phyloP scores from a whole-genome alignment of 2,329 filamentous ascomycete species.

The Stachybotrys chlorohalonatus region DNA sequence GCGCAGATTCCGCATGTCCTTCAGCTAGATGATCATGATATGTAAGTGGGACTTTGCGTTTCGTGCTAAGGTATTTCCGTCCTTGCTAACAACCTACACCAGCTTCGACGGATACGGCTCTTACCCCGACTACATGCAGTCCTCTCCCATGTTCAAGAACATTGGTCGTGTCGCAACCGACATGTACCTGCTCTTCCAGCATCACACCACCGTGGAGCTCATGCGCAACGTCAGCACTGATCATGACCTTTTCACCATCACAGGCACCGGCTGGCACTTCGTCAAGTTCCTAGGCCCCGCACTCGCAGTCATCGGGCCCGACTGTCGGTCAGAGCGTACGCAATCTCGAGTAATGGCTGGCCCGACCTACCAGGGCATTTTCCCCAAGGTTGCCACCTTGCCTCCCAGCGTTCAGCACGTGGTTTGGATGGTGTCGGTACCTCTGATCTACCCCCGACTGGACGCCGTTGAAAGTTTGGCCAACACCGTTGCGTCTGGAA shows the following conservation, averaged over 20 bases:
- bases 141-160: slow-evolving; percentile 95
- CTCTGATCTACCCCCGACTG: slow-evolving; percentile 80
- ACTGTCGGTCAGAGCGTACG: slow-evolving; percentile 86
- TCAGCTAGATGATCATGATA: slow-evolving; percentile 94
- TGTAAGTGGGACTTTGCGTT: slow-evolving; percentile 52
- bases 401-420: slow-evolving; percentile 94
- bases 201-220: slow-evolving; percentile 92
- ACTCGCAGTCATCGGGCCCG: slow-evolving; percentile 80
- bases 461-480: slow-evolving; percentile 88
- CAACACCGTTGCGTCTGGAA: slow-evolving; percentile 85
- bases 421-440: slow-evolving; percentile 90
- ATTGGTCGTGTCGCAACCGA: slow-evolving; percentile 92
- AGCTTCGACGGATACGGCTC: slow-evolving; percentile 97
- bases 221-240: slow-evolving; percentile 84
- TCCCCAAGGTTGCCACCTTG: slow-evolving; percentile 86
- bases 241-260: slow-evolving; percentile 89
- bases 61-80: background rate
- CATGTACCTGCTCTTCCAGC: slow-evolving; percentile 97
- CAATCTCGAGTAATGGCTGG: slow-evolving; percentile 89
- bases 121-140: slow-evolving; percentile 97
- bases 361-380: slow-evolving; percentile 92
- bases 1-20: slow-evolving; percentile 93
- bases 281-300: slow-evolving; percentile 92
- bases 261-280: slow-evolving; percentile 97
- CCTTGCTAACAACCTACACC: slow-evolving; percentile 4